These are phyloP conservation scores for Epichloe bromicola DNA, from an alignment of 2,329 filamentous ascomycete species.

Conservation along the genomic window DNA sequence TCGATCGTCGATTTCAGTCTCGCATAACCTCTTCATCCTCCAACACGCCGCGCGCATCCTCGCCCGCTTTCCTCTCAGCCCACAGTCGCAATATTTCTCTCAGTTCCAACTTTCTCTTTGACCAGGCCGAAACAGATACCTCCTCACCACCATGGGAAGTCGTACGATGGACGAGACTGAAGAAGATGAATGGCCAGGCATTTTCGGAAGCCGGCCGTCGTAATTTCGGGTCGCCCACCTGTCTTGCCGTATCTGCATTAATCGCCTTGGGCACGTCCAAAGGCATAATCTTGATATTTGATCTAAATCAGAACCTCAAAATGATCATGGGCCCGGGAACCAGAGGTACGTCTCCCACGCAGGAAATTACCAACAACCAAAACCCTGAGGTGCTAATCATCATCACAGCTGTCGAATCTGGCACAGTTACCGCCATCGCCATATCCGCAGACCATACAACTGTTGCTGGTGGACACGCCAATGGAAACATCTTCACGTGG, in stretches of 20 bases:
- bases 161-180: conserved; percentile 86
- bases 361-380: neutral
- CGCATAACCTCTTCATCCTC: conserved; percentile 50
- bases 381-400: conserved; percentile 16
- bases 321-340: conserved; percentile 88
- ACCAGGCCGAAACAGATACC: conserved; percentile 53
- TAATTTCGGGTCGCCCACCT: conserved; percentile 86
- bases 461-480: conserved; percentile 77
- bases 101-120: conserved; percentile 53
- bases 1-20: conserved; percentile 89
- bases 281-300: conserved; percentile 88
- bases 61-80: conserved; percentile 61
- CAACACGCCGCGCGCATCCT: conserved; percentile 53
- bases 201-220: conserved; percentile 89
- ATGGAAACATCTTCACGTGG: conserved; percentile 93
- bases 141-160: conserved; percentile 88
- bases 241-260: conserved; percentile 72
- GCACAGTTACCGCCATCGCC: conserved; percentile 72
- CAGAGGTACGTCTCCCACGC: conserved; percentile 45
- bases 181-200: conserved; percentile 75
- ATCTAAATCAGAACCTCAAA: conserved; percentile 92
- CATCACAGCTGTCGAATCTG: conserved; percentile 71
- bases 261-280: conserved; percentile 91
- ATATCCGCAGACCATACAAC: conserved; percentile 91
- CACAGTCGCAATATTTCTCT: conserved; percentile 75